Base-by-base conservation (phyloP, 345 rosid genomes). In the Syzygium aromaticum region DNA sequence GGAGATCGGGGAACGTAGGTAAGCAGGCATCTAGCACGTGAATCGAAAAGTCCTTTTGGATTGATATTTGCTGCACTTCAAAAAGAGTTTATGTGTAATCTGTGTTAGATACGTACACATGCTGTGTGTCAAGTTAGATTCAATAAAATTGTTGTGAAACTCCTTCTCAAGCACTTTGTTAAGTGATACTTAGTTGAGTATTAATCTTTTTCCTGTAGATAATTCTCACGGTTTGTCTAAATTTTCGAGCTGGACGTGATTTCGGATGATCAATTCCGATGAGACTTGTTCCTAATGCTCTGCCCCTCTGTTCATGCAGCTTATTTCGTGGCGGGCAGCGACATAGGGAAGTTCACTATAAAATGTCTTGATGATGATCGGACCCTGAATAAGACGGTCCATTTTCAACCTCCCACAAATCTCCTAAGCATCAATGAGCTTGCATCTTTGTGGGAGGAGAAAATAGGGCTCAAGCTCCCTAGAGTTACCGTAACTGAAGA, bases 301-400 rank as follows among this genome's bases (percentile, higher is more conserved):
- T 73, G 25, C 46, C 14, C 80, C 59, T 51, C 33, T 73, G 21
- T 52, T 73, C 25, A n/a, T 52, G 90, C 90, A 94, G 95, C 95
- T 53, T 94, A 95, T 88, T 95, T 95, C 30, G 93, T 94, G 54
- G 94, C 93, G 1, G 98, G 98, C 13, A 86, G 85, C 40, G 96
- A 95, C 21, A 95, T 95, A 67, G 95, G 96, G 14, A 95, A 95
- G 88, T 94, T 95, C 63, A 93, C 96, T 1, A 88, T 95, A 90
- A 91, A 92, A 90, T 87, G 80, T 3, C 91, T 88, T n/a, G 95
- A 93, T 40, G 95, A 94, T 84, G 80, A 84, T 30, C 89, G 95
- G 86, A 84, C 95, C 28, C 2, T 94, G 83, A 94, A 95, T 90
- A 93, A 91, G 88, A 85, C 91, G 5, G 91, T 94, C 53, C 98